Base-by-base conservation (phyloP, 2,329 filamentous ascomycete genomes). In the Alternaria conjuncta region DNA sequence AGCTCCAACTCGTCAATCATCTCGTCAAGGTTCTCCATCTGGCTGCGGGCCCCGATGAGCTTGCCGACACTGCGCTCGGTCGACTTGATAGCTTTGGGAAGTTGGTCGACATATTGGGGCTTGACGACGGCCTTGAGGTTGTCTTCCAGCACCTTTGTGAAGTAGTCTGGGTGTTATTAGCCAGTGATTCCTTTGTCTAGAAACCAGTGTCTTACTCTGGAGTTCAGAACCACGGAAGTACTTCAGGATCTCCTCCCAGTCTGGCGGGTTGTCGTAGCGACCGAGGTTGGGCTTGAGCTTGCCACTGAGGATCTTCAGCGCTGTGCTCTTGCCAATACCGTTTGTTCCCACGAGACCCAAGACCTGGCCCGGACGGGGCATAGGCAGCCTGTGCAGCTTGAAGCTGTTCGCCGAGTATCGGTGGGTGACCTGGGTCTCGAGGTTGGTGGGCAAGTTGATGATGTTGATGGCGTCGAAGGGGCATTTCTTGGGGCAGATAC, bases 241-340 rank as follows among this genome's bases (percentile, higher is more conserved):
- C 85, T 96, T 97, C 83, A 99, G 88, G 64, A 99, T 96, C 83
- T 98, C 96, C 84, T 98, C 94, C 96, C 96, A 99, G 81, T 99
- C 96, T 13, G 96, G 96, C 9, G 96, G 95, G 82, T 98, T 96
- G 72, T 98, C 94, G 80, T 92, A 97, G 79, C 92, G 88, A 71
- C 96, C 96, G 83, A 99, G 82, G 82, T 99, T 99, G 64, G 96
- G 96, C 89, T 99, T 99, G 77, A 99, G 87, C 85, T 98, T 99
- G 79, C 96, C 96, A 77, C 93, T 97, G 76, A 99, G 89, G 81
- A 99, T 97, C 87, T 99, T 99, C 81, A 99, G 85, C 9, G 96
- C 96, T n/a, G 96, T 99, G 85, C 94, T 97, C 89, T 99, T 99
- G 83, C 96, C 96, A 76, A 98, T 99, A 93, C 96, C 96, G 89